Conservation (phyloP, 2,329 filamentous ascomycete genomes). For the Monilinia laxa region DNA sequence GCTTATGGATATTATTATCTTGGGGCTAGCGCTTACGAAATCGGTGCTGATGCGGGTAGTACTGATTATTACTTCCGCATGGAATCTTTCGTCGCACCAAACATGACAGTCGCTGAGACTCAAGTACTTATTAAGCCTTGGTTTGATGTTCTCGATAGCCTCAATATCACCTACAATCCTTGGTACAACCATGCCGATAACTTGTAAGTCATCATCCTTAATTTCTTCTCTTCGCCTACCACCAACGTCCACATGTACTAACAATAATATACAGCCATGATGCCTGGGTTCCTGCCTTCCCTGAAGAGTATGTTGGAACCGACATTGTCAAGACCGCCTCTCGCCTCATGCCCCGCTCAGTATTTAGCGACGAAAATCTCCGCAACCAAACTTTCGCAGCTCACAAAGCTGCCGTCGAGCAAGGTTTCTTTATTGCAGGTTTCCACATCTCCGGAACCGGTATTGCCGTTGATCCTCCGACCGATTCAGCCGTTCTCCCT, state of each 20-base stretch:
- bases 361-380: constrained; percentile 38
- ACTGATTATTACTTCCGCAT: constrained; percentile 18
- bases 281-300: constrained; percentile 45
- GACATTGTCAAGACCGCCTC: constrained; percentile 41
- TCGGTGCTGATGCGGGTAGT: constrained; percentile 38
- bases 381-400: constrained; percentile 37
- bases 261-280: constrained; percentile 27
- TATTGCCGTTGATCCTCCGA: constrained; percentile 7
- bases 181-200: constrained; percentile 37
- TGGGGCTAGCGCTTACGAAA: constrained; percentile 37
- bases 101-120: constrained; percentile 36
- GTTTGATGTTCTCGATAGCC: constrained; percentile 41
- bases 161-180: constrained; percentile 30
- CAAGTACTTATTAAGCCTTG: constrained; percentile 41
- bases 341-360: constrained; percentile 45
- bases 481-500: constrained; percentile 43
- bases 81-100: constrained; percentile 38
- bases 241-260: not conserved
- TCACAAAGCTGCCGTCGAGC: constrained; percentile 40
- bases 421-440: constrained; percentile 40
- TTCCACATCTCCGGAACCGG: constrained; percentile 33
- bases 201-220: constrained; percentile 19
- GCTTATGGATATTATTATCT: constrained; percentile 41
- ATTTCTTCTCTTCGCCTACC: too few relatives aligned
- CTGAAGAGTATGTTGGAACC: constrained; percentile 41